Percentiles rank a stretch among this genome's conserved stretches.
Conservation (phyloP, 495 filamentous ascomycete species). For the Tetracladium marchalianum region DNA sequence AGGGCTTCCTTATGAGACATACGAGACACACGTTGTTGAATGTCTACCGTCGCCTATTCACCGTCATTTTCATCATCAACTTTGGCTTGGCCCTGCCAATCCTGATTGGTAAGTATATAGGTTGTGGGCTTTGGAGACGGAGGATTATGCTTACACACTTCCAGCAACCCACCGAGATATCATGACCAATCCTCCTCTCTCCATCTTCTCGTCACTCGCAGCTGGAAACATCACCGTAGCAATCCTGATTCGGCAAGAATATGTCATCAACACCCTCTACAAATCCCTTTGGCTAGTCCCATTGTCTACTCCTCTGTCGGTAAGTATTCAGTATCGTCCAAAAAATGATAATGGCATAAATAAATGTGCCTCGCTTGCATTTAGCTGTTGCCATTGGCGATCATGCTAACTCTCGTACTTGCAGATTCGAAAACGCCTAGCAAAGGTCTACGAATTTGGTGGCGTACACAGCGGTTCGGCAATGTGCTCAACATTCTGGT, state of each 20-base stretch:
- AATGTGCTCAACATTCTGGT: constrained; percentile 59
- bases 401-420: constrained; percentile 14
- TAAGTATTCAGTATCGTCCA: too few species aligned
- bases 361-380: too few species aligned
- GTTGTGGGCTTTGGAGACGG: too few species aligned
- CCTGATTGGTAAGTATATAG: too few species aligned
- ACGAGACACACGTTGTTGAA: not conserved
- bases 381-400: too few species aligned
- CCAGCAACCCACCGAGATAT: too few species aligned
- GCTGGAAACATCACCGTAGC: constrained; percentile 37
- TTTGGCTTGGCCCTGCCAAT: not conserved
- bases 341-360: too few species aligned
- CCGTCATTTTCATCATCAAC: not conserved
- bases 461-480: constrained; percentile 66
- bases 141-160: too few species aligned
- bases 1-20: not conserved
- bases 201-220: constrained; percentile 23
- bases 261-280: constrained; percentile 65
- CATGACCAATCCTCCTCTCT: constrained; percentile 5
- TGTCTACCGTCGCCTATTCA: constrained; percentile 2
- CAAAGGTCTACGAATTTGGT: constrained; percentile 69
- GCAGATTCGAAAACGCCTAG: constrained; percentile 49
- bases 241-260: constrained; percentile 59
- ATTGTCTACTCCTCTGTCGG: constrained; percentile 41
- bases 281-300: constrained; percentile 44